Evolutionary conservation across 176 grass and related monocot species (phyloP).

Genomic region (Poa pratensis): DNA sequence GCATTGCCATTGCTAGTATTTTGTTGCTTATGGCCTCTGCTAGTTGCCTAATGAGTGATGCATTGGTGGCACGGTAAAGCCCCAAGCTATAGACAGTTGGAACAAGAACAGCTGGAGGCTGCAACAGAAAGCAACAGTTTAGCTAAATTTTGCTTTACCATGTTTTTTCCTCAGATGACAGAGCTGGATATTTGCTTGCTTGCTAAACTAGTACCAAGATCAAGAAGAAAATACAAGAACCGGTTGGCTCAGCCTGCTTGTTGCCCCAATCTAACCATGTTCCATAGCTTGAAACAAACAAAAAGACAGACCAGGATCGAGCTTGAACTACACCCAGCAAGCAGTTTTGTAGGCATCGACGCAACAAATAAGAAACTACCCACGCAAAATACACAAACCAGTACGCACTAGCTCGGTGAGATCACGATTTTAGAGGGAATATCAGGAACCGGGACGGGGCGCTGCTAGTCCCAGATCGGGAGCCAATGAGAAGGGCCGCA

Average conservation of each 20-base stretch:
- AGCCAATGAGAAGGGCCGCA: too few species aligned
- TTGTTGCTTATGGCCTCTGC: too few species aligned
- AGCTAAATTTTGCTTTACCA: slow-evolving; percentile 19
- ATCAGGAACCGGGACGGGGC: too few species aligned
- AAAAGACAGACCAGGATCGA: slow-evolving; percentile 35
- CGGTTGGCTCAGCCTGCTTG: slow-evolving; percentile 16
- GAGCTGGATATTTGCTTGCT: not conserved
- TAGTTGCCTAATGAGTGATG: too few species aligned
- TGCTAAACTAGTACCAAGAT: slow-evolving; percentile 6
- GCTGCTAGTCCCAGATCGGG: too few species aligned
- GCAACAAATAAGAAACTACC: slow-evolving; percentile 28
- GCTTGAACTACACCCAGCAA: slow-evolving; percentile 4
- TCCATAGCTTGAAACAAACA: slow-evolving; percentile 51
- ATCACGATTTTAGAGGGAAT: too few species aligned
- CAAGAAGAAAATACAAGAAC: slow-evolving; percentile 21
- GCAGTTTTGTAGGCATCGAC: slow-evolving; percentile 38
- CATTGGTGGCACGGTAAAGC: slow-evolving; percentile 23
- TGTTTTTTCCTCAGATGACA: too few species aligned
- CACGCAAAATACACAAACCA: too few species aligned
- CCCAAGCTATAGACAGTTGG: slow-evolving; percentile 41
- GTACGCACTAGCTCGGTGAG: too few species aligned
- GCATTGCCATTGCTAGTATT: slow-evolving; percentile 23
- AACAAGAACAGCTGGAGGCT: slow-evolving; percentile 56
- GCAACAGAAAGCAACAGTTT: slow-evolving; percentile 49
- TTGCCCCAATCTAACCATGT: slow-evolving; percentile 28